phyloP scores from a whole-genome alignment of 495 filamentous ascomycete genomes.

The Aspergillus biplanus region DNA sequence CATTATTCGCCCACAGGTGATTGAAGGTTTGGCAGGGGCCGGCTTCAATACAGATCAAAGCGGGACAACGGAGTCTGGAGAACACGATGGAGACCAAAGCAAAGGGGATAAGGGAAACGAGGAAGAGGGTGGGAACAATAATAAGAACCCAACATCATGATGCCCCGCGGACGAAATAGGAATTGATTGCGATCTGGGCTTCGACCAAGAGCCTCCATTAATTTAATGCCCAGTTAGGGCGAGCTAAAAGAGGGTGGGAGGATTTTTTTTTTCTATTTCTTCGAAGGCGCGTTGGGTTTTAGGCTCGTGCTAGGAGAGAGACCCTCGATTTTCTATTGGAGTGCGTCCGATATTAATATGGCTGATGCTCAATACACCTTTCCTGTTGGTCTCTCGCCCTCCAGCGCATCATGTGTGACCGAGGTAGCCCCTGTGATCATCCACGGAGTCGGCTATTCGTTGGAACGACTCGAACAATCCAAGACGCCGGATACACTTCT shows the following conservation, averaged over 20 bases:
- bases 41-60: slow-evolving; percentile 43
- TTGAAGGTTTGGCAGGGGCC: slow-evolving; percentile 62
- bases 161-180: not conserved
- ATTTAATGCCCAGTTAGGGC: not conserved
- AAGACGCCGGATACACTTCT: slow-evolving; percentile 2
- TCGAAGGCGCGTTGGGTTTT: not conserved
- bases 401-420: slow-evolving; percentile 34
- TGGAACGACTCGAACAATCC: slow-evolving; percentile 10
- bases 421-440: slow-evolving; percentile 27
- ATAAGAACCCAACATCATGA: slow-evolving; percentile 32
- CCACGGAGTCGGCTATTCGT: slow-evolving; percentile 18
- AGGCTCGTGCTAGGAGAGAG: not conserved
- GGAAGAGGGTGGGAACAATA: slow-evolving; percentile 16
- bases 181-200: not conserved
- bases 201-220: slow-evolving; percentile 1
- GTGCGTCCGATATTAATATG: slow-evolving; percentile 2
- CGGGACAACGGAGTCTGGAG: slow-evolving; percentile 24
- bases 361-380: slow-evolving; percentile 13
- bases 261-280: not conserved
- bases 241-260: slow-evolving; percentile 1
- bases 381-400: slow-evolving; percentile 14
- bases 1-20: slow-evolving; percentile 74
- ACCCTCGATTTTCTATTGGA: slow-evolving; percentile 10
- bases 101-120: slow-evolving; percentile 26
- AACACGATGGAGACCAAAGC: slow-evolving; percentile 36